These are phyloP conservation scores for Fusarium verrucosum DNA, from an alignment of 2,329 filamentous ascomycete species.

Conservation along the genomic window DNA sequence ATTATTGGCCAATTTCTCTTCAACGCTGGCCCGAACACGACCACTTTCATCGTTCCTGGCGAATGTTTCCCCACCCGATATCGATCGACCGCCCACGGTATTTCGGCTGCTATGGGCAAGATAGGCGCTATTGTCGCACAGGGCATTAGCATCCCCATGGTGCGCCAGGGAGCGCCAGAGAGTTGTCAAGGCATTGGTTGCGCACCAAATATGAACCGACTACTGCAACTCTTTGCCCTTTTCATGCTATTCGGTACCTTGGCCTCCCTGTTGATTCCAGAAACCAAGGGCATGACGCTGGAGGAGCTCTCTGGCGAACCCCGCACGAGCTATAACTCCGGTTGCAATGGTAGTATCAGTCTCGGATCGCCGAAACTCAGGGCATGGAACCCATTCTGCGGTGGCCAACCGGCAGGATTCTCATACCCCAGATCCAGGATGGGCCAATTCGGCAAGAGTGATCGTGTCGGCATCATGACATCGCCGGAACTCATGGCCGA, in stretches of 20 bases:
- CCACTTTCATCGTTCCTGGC: constrained; percentile 71
- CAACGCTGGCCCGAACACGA: constrained; percentile 73
- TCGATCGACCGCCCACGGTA: constrained; percentile 68
- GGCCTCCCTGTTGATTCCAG: constrained; percentile 76
- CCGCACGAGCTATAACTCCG: constrained; percentile 65
- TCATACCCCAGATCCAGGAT: constrained; percentile 53
- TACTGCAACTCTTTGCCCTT: constrained; percentile 80
- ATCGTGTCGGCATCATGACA: constrained; percentile 55
- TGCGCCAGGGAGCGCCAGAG: constrained; percentile 63
- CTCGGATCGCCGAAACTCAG: constrained; percentile 46
- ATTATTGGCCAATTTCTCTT: constrained; percentile 73
- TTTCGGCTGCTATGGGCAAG: constrained; percentile 73
- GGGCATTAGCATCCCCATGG: constrained; percentile 69
- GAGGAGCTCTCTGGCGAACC: constrained; percentile 75
- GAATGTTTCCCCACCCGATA: constrained; percentile 73
- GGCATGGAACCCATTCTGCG: constrained; percentile 58
- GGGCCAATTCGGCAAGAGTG: constrained; percentile 44
- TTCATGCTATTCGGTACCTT: constrained; percentile 81
- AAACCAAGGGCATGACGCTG: constrained; percentile 78
- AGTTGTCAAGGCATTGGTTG: constrained; percentile 60
- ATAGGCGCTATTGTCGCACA: constrained; percentile 74
- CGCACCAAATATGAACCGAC: constrained; percentile 72
- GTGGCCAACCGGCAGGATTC: constrained; percentile 63
- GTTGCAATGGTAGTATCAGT: constrained; percentile 60
- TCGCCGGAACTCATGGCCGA: constrained; percentile 52